Conservation (phyloP, 441 rosid species). For the Kokia cookei region DNA sequence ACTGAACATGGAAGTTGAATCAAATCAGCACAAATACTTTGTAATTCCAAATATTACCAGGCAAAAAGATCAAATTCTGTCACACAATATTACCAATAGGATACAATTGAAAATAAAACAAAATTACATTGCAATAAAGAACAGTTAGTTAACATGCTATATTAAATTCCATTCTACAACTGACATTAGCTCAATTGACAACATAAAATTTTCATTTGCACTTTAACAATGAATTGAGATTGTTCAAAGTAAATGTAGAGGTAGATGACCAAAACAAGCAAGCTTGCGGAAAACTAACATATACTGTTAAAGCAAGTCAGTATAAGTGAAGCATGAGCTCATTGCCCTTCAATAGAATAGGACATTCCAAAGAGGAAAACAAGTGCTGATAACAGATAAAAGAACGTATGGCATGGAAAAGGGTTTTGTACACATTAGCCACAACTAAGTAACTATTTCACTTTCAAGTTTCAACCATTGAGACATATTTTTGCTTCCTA, state of each 20-base stretch:
- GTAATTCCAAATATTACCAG: not conserved
- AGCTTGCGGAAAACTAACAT: not conserved
- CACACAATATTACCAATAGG: not conserved
- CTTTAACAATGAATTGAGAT: not conserved
- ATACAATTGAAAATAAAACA: not conserved
- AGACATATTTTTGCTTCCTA: not conserved
- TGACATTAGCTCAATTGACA: not conserved
- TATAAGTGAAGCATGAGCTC: not conserved
- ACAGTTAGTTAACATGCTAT: not conserved
- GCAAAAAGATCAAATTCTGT: not conserved
- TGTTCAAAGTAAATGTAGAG: not conserved
- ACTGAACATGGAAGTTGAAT: slow-evolving; percentile 41
- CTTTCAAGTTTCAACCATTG: not conserved
- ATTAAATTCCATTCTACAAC: not conserved
- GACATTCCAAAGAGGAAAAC: not conserved
- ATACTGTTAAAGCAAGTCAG: not conserved
- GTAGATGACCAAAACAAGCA: not conserved
- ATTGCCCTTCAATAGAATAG: not conserved
- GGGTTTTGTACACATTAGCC: not conserved
- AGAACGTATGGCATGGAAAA: not conserved
- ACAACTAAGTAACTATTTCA: not conserved
- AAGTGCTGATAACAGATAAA: not conserved
- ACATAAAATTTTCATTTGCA: not conserved
- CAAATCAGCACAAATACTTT: not conserved
- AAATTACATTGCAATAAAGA: not conserved